Evolutionary conservation across 106 monocot genomes (phyloP).

Genomic region (Dioscorea dumetorum): DNA sequence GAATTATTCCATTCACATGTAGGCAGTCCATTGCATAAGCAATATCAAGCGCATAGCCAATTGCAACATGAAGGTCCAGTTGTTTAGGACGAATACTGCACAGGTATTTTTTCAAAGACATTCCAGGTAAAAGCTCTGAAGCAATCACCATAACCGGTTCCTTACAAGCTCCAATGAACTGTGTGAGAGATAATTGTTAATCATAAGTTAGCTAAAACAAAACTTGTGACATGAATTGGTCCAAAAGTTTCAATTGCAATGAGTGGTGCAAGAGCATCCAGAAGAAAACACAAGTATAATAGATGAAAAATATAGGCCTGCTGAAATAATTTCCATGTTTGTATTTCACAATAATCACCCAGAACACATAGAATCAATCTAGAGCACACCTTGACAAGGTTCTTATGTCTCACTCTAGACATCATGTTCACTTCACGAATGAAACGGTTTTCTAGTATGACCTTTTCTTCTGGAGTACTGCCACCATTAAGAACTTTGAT

Average conservation of each 20-base stretch:
- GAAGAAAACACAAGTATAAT: too few relatives aligned
- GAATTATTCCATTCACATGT: slow-evolving; percentile 97
- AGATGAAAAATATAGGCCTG: neutral
- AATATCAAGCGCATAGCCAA: slow-evolving; percentile 83
- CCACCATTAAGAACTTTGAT: slow-evolving; percentile 89
- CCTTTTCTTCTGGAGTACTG: slow-evolving; percentile 56
- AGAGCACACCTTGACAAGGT: slow-evolving; percentile 84
- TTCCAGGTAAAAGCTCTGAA: slow-evolving; percentile 81
- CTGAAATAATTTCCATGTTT: too few relatives aligned
- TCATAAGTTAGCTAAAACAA: neutral
- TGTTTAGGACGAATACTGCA: slow-evolving; percentile 52
- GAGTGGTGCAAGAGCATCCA: too few relatives aligned
- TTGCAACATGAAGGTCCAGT: slow-evolving; percentile 50
- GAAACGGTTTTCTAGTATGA: slow-evolving; percentile 63
- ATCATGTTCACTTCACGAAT: slow-evolving; percentile 97
- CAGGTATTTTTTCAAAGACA: slow-evolving; percentile 83
- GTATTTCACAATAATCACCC: neutral
- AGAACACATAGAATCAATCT: neutral
- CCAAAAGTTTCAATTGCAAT: too few relatives aligned
- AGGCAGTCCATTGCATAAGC: slow-evolving; percentile 92
- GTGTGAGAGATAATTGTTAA: slow-evolving; percentile 5
- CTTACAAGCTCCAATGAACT: slow-evolving; percentile 99
- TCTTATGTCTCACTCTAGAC: slow-evolving; percentile 86
- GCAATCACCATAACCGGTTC: slow-evolving; percentile 95
- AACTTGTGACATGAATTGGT: too few relatives aligned